phyloP scores from a whole-genome alignment of 2,329 filamentous ascomycete genomes.

The Paecilomyces niveus region DNA sequence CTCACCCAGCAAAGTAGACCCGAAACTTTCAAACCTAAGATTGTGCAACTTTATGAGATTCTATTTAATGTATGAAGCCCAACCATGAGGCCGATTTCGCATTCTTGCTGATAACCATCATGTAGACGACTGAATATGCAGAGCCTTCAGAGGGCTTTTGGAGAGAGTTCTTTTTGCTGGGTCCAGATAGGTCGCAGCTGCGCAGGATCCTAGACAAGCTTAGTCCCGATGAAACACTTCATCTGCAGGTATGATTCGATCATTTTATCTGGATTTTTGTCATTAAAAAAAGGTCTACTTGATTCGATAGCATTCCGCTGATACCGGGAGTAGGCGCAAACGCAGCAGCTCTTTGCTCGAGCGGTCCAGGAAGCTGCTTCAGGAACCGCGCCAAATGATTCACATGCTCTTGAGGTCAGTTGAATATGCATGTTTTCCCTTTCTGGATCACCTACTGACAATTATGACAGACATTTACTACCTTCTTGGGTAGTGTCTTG shows the following conservation, averaged over 20 bases:
- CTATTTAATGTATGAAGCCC: constrained; percentile 56
- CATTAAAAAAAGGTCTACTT: not conserved
- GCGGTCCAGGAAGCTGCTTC: constrained; percentile 64
- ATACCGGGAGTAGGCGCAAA: constrained; percentile 47
- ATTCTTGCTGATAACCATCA: constrained; percentile 17
- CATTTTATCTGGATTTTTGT: not conserved
- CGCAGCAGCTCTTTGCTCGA: constrained; percentile 68
- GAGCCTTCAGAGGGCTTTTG: constrained; percentile 87
- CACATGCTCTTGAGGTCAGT: constrained; percentile 76
- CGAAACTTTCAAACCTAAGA: constrained; percentile 87
- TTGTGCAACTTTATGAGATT: constrained; percentile 79
- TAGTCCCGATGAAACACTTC: constrained; percentile 66
- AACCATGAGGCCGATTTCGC: not conserved
- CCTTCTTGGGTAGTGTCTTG: constrained; percentile 75
- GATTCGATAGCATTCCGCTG: constrained; percentile 5
- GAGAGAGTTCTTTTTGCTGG: constrained; percentile 88
- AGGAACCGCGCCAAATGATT: constrained; percentile 54
- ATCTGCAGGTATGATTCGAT: constrained; percentile 53
- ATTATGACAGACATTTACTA: constrained; percentile 66
- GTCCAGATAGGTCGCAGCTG: constrained; percentile 66
- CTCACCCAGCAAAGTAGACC: constrained; percentile 88
- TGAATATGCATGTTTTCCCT: constrained; percentile 10
- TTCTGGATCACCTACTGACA: constrained; percentile 31
- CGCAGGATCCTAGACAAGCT: constrained; percentile 63
- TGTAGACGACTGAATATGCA: constrained; percentile 55